Conservation (phyloP, 2,329 filamentous ascomycete species). For the Podosphaera fusca region DNA sequence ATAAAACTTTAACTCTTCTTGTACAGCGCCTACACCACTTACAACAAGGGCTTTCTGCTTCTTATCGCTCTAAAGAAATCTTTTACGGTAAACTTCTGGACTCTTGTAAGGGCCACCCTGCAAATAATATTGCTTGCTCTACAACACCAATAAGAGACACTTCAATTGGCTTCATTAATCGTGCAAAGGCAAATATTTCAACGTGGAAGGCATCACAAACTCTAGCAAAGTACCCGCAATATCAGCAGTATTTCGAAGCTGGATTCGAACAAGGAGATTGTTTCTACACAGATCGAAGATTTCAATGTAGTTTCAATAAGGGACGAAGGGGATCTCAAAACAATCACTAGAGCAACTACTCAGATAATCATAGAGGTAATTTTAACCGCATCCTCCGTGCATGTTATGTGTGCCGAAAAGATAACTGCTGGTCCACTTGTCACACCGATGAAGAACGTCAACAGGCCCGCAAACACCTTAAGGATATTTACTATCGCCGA, state of each 20-base stretch:
- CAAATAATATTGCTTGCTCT: not conserved
- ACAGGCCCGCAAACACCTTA: not conserved
- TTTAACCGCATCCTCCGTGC: not conserved
- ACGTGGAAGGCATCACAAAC: not conserved
- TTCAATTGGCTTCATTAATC: not conserved
- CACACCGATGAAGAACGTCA: not conserved
- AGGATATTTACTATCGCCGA: not conserved
- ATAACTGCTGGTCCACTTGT: not conserved
- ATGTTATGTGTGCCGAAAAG: not conserved
- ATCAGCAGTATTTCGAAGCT: not conserved
- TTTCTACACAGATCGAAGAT: not conserved
- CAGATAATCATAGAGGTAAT: not conserved
- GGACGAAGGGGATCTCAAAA: not conserved
- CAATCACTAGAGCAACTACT: not conserved
- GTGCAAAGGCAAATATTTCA: not conserved
- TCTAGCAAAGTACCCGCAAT: not conserved
- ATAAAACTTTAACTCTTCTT: not conserved
- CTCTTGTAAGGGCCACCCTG: not conserved
- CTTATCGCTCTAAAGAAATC: not conserved
- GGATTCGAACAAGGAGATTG: not conserved
- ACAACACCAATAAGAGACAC: not conserved
- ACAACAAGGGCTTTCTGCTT: not conserved
- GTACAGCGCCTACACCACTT: not conserved
- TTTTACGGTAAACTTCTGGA: not conserved
- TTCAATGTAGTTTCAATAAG: not conserved